phyloP scores from a whole-genome alignment of 2,329 filamentous ascomycete genomes.

The Cytospora mali region DNA sequence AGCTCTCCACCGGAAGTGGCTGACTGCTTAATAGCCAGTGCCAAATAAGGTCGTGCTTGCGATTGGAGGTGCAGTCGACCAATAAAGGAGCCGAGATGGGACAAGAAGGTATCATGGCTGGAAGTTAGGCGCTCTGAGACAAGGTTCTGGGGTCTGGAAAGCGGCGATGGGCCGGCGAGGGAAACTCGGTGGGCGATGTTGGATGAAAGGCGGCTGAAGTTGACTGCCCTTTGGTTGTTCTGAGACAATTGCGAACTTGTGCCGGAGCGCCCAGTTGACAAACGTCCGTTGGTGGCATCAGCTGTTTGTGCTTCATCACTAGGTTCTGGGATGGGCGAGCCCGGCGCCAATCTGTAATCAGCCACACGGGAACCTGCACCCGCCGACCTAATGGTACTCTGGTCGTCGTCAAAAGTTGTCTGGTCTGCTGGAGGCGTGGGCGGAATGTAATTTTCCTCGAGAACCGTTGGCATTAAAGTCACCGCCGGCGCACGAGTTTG shows the following conservation, averaged over 20 bases:
- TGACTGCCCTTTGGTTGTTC: constrained; percentile 41
- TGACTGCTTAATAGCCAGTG: constrained; percentile 80
- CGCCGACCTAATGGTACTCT: constrained; percentile 35
- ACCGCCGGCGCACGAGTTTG: constrained; percentile 54
- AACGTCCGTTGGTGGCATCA: constrained; percentile 46
- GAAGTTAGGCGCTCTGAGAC: constrained; percentile 80
- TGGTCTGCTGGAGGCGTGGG: constrained; percentile 66
- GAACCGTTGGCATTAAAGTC: constrained; percentile 61
- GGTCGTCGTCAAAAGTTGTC: constrained; percentile 48
- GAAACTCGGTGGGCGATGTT: constrained; percentile 75
- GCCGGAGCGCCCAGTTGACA: constrained; percentile 48
- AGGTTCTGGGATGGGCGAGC: constrained; percentile 11
- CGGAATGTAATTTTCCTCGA: constrained; percentile 60
- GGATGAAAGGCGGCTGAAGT: constrained; percentile 50
- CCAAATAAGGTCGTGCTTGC: constrained; percentile 82
- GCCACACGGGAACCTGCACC: constrained; percentile 46
- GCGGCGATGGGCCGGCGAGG: constrained; percentile 67
- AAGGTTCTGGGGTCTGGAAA: constrained; percentile 68
- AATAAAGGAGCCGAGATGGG: constrained; percentile 90
- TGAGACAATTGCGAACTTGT: constrained; percentile 41
- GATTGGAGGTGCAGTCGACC: constrained; percentile 87
- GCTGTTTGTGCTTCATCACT: constrained; percentile 41
- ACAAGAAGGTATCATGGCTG: constrained; percentile 86
- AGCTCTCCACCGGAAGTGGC: constrained; percentile 80
- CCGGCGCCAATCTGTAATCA: constrained; percentile 37